Evolutionary conservation across 2,329 filamentous ascomycete genomes (phyloP), one percentile per base, ranked within the genome.

Genomic region (Arthrobotrys sphaeroides): DNA sequence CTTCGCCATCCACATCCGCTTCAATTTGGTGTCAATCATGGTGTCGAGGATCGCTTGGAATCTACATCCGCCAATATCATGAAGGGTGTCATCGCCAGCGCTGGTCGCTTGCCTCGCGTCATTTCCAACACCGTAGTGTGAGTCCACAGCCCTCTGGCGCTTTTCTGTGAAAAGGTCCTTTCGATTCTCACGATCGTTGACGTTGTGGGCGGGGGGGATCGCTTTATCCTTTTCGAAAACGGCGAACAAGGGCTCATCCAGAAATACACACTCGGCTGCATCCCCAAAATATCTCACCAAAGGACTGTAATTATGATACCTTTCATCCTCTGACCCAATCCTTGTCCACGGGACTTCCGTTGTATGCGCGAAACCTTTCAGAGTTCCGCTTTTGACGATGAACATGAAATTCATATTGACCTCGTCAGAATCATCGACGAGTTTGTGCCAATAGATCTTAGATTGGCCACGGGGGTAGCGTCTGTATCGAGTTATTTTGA

Each of bases 361-460:
- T 22, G 24, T 2, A 31, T 36, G 59, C 3, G 9, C 1, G 9
- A 47, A 72, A 9, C 20, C 3, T 12, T 45, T 72, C 5, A 65
- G 24, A 4, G 13, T 12, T 10, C 57, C 59, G 20, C 47, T 28
- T 47, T 65, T 57, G 13, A 72, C 28, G 12, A 33, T 57, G 28
- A 72, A 72, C 18, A 12, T 43, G 28, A 72, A 65, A 28, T 55
- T n/a, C n/a, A n/a, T n/a, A n/a, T n/a, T n/a, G n/a, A n/a, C n/a
- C n/a, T n/a, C n/a, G n/a, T n/a, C n/a, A n/a, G n/a, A n/a, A n/a
- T n/a, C n/a, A n/a, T n/a, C n/a, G n/a, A n/a, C n/a, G n/a, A n/a
- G n/a, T n/a, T n/a, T n/a, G n/a, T n/a, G n/a, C n/a, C n/a, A n/a
- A n/a, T n/a, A n/a, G n/a, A n/a, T n/a, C n/a, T n/a, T n/a, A n/a